Percentiles rank a stretch among this genome's conserved stretches.
phyloP scores from a whole-genome alignment of 2,329 filamentous ascomycete genomes.

The Verticillium longisporum region DNA sequence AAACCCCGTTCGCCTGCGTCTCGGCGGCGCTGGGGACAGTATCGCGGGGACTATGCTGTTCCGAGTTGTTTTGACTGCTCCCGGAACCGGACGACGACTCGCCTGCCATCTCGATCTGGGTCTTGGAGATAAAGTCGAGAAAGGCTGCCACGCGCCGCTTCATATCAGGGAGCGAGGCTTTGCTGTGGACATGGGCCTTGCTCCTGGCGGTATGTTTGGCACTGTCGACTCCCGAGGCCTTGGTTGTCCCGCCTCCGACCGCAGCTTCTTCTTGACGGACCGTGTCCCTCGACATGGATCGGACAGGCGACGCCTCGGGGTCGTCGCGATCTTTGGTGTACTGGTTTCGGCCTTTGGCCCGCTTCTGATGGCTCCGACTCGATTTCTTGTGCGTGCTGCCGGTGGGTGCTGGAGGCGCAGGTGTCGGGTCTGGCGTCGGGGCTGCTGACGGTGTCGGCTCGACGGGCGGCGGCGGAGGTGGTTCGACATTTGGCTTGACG shows the following conservation, averaged over 20 bases:
- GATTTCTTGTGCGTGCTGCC: slow-evolving; percentile 51
- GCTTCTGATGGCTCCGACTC: slow-evolving; percentile 57
- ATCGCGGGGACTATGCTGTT: slow-evolving; percentile 16
- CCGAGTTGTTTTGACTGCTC: slow-evolving; percentile 21
- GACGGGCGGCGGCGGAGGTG: slow-evolving; percentile 16
- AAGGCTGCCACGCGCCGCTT: slow-evolving; percentile 77
- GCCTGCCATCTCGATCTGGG: slow-evolving; percentile 78
- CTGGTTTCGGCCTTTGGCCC: slow-evolving; percentile 70
- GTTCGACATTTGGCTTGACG: slow-evolving; percentile 21
- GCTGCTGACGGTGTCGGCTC: slow-evolving; percentile 26
- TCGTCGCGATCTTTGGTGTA: slow-evolving; percentile 72
- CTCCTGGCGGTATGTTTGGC: slow-evolving; percentile 48
- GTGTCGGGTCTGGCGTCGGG: slow-evolving; percentile 37
- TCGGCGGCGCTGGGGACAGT: slow-evolving; percentile 13
- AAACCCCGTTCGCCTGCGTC: slow-evolving; percentile 6
- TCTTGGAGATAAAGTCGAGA: slow-evolving; percentile 82
- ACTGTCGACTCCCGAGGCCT: slow-evolving; percentile 27
- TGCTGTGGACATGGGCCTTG: slow-evolving; percentile 47
- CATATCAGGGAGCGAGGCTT: slow-evolving; percentile 82
- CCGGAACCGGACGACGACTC: slow-evolving; percentile 39
- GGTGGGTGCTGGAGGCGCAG: slow-evolving; percentile 29
- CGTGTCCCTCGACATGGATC: slow-evolving; percentile 48
- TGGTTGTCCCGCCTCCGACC: slow-evolving; percentile 24
- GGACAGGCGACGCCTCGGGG: slow-evolving; percentile 48
- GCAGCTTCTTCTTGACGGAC: slow-evolving; percentile 31